Conservation (phyloP, 129 eudicot species). For the Scalesia atractyloides region DNA sequence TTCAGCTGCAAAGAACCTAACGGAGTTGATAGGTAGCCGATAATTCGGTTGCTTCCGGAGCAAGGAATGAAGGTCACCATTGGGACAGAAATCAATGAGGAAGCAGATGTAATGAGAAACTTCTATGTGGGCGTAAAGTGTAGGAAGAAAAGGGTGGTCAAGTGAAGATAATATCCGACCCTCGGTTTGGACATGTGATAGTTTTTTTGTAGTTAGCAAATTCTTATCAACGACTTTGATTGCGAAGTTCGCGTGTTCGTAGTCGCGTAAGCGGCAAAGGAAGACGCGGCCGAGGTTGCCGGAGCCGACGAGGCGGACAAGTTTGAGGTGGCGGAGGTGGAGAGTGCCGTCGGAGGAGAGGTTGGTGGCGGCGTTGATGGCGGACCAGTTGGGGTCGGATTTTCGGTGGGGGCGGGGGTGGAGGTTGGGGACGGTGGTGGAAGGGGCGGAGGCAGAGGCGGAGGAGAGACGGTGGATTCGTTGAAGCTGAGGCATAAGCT, state of each 20-base stretch:
- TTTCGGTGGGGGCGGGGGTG: constrained; percentile 69
- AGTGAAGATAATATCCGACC: constrained; percentile 68
- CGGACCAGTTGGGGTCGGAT: constrained; percentile 68
- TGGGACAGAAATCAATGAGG: constrained; percentile 79
- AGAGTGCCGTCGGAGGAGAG: constrained; percentile 75
- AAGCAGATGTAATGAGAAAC: constrained; percentile 87
- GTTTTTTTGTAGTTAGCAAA: constrained; percentile 54
- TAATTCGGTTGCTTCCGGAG: constrained; percentile 70
- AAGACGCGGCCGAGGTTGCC: constrained; percentile 95
- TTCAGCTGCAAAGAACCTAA: constrained; percentile 75
- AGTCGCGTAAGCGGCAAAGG: constrained; percentile 76
- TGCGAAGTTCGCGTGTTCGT: constrained; percentile 79
- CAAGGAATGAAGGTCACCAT: constrained; percentile 82
- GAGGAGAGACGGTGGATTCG: constrained; percentile 68
- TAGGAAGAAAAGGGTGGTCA: constrained; percentile 92
- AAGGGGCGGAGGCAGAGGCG: constrained; percentile 31
- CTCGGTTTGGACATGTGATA: constrained; percentile 73
- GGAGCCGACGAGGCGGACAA: constrained; percentile 80
- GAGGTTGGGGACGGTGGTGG: constrained; percentile 43
- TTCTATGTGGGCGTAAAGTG: constrained; percentile 82
- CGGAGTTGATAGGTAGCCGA: constrained; percentile 63
- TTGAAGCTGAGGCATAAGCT: constrained; percentile 89
- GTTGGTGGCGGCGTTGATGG: constrained; percentile 69
- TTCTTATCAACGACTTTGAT: constrained; percentile 88
- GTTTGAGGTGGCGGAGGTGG: constrained; percentile 94